A percentile compares a stretch with the other conserved stretches of the same genome.
These are phyloP conservation scores for Ilyonectria robusta DNA, from an alignment of 2,329 filamentous ascomycete genomes.

Conservation along the genomic window DNA sequence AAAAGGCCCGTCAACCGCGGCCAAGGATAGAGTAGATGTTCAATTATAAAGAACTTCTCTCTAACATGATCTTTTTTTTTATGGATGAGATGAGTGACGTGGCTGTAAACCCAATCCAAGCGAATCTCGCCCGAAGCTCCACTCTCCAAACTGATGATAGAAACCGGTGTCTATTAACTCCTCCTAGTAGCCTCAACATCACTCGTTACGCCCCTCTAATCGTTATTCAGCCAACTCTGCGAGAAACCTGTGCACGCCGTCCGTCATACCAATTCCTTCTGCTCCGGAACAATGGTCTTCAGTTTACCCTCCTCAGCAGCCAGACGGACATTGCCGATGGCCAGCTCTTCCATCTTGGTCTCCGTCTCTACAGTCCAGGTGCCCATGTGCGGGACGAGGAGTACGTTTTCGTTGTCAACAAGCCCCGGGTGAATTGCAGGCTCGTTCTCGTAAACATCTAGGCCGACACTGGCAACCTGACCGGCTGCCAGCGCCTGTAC, in stretches of 20 bases:
- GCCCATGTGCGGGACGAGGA: constrained; percentile 89
- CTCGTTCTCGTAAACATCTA: constrained; percentile 89
- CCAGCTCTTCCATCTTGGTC: constrained; percentile 81
- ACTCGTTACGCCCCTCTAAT: background rate
- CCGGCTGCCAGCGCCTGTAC: constrained; percentile 80
- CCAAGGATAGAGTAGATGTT: constrained; percentile 49
- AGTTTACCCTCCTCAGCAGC: constrained; percentile 75
- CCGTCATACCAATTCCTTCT: constrained; percentile 57
- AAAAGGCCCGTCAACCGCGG: constrained; percentile 61
- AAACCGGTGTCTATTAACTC: background rate
- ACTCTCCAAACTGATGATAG: too few species aligned
- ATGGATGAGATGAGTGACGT: background rate
- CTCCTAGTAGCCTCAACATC: background rate
- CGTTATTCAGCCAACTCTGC: background rate
- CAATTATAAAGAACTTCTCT: constrained; percentile 39
- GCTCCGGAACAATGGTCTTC: constrained; percentile 81
- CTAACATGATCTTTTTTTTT: constrained; percentile 19
- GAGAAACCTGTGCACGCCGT: background rate
- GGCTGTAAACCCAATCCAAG: background rate
- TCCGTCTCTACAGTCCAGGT: constrained; percentile 81
- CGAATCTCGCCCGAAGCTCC: too few species aligned
- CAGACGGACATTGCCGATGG: constrained; percentile 77
- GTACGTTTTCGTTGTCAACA: constrained; percentile 77
- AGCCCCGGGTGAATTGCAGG: constrained; percentile 82
- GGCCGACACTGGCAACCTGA: constrained; percentile 77